Evolutionary conservation across 1,139 yeast genomes (phyloP), one percentile per base, ranked within the genome.

Genomic region (Sugiyamaella grinbergsii): DNA sequence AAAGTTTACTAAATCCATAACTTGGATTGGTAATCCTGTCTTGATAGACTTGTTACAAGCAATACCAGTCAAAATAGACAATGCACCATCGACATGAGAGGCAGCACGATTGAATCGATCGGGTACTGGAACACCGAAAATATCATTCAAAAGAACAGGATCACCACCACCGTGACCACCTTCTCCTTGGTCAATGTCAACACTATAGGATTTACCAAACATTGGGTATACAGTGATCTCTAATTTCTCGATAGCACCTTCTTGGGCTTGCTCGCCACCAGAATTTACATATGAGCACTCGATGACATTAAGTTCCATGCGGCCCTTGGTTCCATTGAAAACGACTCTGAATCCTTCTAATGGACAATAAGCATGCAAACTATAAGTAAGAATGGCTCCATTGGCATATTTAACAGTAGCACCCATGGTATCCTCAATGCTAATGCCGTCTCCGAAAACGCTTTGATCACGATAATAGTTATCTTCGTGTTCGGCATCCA

Each of bases 111-210:
- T 49, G 50, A 54, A 54, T n/a, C 53, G 51, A 33, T 54, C 58
- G 5, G 50, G 52, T 5, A 44, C 51, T 11, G 56, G 56, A 3
- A 51, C 50, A 3, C 58, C 58, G 42, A 54, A 54, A 8, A 54
- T 39, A 24, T 54, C 58, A 32, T 51, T 53, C 22, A 54, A 49
- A 5, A 54, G 45, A n/a, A 46, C 53, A 32, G 56, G 53, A 34
- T 46, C 54, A 22, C 49, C 59, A 37, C 54, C 54, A 39, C 53
- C 58, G 29, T 55, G 55, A 19, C 63, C 62, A 28, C 57, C 57
- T 18, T 40, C 50, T 28, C 42, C 28, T 22, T 47, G 51, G 15
- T 31, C 48, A 20, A 54, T 34, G 6, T 47, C 45, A 13, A 53
- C 57, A 20, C 22, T 38, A 42, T 54, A 54, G 11, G 57, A 45